A percentile compares a stretch with the other conserved stretches of the same genome.
phyloP scores from a whole-genome alignment of 306 rosid species.

The Carpinus viminea region DNA sequence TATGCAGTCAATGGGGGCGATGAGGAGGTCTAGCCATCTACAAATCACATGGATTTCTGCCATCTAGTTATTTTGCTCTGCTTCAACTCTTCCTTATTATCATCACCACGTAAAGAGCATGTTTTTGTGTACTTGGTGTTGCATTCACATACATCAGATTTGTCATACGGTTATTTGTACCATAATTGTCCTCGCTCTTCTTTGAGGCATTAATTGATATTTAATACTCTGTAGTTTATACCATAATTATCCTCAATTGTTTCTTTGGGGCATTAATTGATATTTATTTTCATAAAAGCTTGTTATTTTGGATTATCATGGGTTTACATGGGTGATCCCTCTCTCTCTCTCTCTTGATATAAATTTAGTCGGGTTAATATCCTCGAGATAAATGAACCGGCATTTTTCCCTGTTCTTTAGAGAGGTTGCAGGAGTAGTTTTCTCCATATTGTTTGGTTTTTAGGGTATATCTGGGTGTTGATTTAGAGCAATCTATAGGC shows the following conservation, averaged over 20 bases:
- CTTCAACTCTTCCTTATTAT: background rate
- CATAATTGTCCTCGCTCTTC: background rate
- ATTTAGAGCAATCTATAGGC: too few relatives aligned
- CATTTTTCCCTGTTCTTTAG: too few relatives aligned
- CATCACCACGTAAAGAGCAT: background rate
- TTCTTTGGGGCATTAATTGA: background rate
- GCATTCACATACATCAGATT: background rate
- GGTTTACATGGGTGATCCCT: too few relatives aligned
- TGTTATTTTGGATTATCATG: too few relatives aligned
- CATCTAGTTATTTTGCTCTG: background rate
- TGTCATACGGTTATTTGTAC: background rate
- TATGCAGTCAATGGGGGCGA: slow-evolving; percentile 58
- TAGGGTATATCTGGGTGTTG: too few relatives aligned
- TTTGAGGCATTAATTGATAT: background rate
- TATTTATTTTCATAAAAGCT: too few relatives aligned
- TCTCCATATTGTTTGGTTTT: too few relatives aligned
- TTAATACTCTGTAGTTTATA: background rate
- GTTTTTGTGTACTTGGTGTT: background rate
- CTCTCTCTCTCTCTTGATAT: too few relatives aligned
- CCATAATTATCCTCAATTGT: background rate
- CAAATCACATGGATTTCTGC: background rate
- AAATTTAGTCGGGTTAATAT: too few relatives aligned
- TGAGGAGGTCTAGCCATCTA: slow-evolving; percentile 29
- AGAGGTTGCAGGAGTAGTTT: background rate
- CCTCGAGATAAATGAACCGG: too few relatives aligned